These are phyloP conservation scores for Neurospora tetraspora DNA, from an alignment of 495 filamentous ascomycete species.

Conservation along the genomic window DNA sequence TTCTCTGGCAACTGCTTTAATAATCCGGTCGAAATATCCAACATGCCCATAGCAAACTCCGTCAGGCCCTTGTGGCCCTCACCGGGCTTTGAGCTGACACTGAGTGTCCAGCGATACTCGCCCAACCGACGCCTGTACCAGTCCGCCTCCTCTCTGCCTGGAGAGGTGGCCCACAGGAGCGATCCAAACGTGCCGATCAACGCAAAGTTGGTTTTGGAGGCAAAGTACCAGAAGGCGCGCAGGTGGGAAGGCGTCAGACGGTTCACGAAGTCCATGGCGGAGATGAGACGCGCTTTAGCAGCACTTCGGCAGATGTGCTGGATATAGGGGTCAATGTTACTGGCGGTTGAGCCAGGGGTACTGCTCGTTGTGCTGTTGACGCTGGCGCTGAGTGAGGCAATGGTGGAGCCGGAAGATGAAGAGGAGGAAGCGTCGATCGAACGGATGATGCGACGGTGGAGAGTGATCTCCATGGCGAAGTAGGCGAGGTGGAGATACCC, in stretches of 20 bases:
- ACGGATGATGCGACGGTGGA: constrained; percentile 73
- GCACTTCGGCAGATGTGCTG: constrained; percentile 93
- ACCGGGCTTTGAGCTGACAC: constrained; percentile 72
- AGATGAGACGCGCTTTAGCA: constrained; percentile 67
- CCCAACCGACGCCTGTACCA: constrained; percentile 80
- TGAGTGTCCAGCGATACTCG: constrained; percentile 91
- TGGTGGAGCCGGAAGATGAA: constrained; percentile 9
- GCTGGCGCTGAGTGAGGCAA: not conserved
- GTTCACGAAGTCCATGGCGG: constrained; percentile 72
- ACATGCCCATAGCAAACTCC: constrained; percentile 63
- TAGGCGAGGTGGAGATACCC: constrained; percentile 78
- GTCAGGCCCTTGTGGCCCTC: constrained; percentile 49
- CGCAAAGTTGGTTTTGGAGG: constrained; percentile 71
- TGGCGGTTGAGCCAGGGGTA: not conserved
- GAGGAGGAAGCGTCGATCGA: constrained; percentile 44
- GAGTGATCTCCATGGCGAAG: constrained; percentile 75
- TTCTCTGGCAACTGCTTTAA: constrained; percentile 49
- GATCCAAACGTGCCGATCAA: constrained; percentile 73
- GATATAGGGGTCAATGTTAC: constrained; percentile 55
- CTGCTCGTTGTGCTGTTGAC: constrained; percentile 4
- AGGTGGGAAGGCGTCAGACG: constrained; percentile 61
- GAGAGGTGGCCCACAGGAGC: constrained; percentile 78
- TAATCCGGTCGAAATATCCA: constrained; percentile 51
- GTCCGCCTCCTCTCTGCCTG: constrained; percentile 83
- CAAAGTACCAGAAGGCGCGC: constrained; percentile 72